phyloP scores from a whole-genome alignment of 352 stramenopile genomes.

The Pythium aquatile region DNA sequence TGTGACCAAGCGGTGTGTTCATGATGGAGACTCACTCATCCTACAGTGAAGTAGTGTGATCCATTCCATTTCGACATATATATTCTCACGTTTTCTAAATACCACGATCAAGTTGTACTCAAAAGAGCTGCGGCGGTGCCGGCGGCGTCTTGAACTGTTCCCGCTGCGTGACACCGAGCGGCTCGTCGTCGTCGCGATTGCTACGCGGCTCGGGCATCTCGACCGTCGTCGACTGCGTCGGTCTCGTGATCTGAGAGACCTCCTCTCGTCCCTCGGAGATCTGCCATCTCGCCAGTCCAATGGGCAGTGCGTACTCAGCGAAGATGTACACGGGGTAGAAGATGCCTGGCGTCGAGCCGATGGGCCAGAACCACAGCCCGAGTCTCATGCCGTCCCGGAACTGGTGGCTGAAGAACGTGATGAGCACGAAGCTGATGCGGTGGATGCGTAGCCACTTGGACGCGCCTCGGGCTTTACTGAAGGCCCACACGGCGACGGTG shows the following conservation, averaged over 20 bases:
- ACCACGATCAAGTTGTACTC: not conserved
- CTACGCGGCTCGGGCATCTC: slow-evolving; percentile 7
- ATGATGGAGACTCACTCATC: no score
- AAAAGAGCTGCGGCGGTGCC: slow-evolving; percentile 22
- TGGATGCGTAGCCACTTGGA: slow-evolving; percentile 30
- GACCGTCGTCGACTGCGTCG: not conserved
- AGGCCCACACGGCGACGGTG: slow-evolving; percentile 32
- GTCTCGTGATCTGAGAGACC: not conserved
- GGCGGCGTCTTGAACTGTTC: slow-evolving; percentile 19
- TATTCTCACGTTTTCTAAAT: slow-evolving; percentile 12
- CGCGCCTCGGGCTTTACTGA: slow-evolving; percentile 15
- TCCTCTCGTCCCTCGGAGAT: slow-evolving; percentile 18
- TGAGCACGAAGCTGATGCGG: slow-evolving; percentile 52
- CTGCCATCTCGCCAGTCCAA: slow-evolving; percentile 31
- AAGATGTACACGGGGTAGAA: slow-evolving; percentile 65
- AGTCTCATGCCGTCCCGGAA: slow-evolving; percentile 60
- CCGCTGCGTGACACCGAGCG: slow-evolving; percentile 1
- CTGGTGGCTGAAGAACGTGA: slow-evolving; percentile 65
- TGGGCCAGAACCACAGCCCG: slow-evolving; percentile 71
- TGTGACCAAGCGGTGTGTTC: no score
- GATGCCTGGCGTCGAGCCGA: slow-evolving; percentile 62
- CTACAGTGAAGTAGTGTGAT: no score
- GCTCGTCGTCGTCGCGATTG: slow-evolving; percentile 17
- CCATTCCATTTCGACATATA: not conserved
- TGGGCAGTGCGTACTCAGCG: slow-evolving; percentile 50